Base-by-base conservation (phyloP, 2,329 filamentous ascomycete genomes). In the Aspergillus uvarum region DNA sequence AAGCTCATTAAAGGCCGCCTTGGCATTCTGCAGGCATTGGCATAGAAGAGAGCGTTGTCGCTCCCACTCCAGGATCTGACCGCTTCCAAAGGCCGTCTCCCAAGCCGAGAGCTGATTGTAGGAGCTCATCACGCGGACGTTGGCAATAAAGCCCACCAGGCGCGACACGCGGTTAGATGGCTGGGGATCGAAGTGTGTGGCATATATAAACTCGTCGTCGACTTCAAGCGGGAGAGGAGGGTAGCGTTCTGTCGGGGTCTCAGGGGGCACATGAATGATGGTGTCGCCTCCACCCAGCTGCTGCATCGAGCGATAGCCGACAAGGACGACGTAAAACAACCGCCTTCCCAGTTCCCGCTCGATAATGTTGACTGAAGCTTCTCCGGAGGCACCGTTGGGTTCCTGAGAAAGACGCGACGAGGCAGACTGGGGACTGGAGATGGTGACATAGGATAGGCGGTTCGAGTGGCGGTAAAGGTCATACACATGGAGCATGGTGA, bases 301-400 rank as follows among this genome's bases (percentile, higher is more conserved):
- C 58, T 89, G 85, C 73, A 96, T 86, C 0, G 91, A 90, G 62
- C 89, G 90, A 61, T 91, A 85, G 35, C 88, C 88, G 5, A 92
- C 85, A 63, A 95, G 87, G 66, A 92, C 83, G 22, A 90, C 88
- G 88, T 92, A 96, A 73, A 96, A 96, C 47, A 96, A 76, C 42
- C 85, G 80, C 47, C 82, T 80, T 4, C 82, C 82, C 61, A 87
- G 68, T 60, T 81, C 78, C 60, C 78, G 77, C n/a, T 76, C 71
- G 21, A 80, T 72, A 16, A 77, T 57, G 58, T 78, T 75, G 19
- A 67, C 65, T 2, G 67, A 62, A 31, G 60, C 16, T 49, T 70
- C 48, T 56, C 64, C 58, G 8, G 62, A 47, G 26, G 52, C 59
- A 49, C 58, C 59, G 53, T 59, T 57, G 65, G 56, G 67, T 57